phyloP scores from a whole-genome alignment of 179 eudicot species.

The Spinacia oleracea region DNA sequence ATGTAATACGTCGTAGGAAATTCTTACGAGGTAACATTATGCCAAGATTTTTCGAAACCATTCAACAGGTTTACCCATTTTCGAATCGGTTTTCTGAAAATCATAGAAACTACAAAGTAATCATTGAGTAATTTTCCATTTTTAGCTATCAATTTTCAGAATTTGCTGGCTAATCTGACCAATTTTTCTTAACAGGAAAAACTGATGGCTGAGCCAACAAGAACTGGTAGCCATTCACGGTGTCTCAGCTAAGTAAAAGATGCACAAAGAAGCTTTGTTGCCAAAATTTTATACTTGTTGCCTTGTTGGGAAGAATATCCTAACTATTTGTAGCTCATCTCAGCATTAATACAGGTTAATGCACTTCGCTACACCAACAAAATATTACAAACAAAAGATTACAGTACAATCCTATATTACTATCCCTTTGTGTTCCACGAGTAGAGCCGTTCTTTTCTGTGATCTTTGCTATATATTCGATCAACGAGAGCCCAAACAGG shows the following conservation, averaged over 20 bases:
- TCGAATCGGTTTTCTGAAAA: too few species aligned
- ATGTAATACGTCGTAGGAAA: too few species aligned
- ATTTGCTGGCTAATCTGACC: too few species aligned
- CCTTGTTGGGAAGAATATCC: not conserved
- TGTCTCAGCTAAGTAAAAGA: not conserved
- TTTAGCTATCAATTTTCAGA: too few species aligned
- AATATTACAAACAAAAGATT: not conserved
- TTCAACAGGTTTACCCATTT: too few species aligned
- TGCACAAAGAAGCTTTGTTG: slow-evolving; percentile 2
- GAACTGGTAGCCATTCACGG: not conserved
- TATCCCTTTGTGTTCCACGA: not conserved
- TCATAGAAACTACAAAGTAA: too few species aligned
- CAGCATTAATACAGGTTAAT: not conserved
- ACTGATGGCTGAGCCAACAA: not conserved
- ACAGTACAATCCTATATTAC: not conserved
- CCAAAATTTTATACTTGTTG: too few species aligned
- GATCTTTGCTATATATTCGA: not conserved
- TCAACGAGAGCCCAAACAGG: not conserved
- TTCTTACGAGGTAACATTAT: too few species aligned
- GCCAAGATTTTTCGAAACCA: too few species aligned
- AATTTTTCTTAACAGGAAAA: too few species aligned
- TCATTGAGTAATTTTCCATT: too few species aligned
- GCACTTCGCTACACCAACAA: not conserved
- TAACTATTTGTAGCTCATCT: not conserved
- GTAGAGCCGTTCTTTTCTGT: not conserved